These are phyloP conservation scores for Phytophthora sansomeana DNA, from an alignment of 352 stramenopile species.

Conservation along the genomic window DNA sequence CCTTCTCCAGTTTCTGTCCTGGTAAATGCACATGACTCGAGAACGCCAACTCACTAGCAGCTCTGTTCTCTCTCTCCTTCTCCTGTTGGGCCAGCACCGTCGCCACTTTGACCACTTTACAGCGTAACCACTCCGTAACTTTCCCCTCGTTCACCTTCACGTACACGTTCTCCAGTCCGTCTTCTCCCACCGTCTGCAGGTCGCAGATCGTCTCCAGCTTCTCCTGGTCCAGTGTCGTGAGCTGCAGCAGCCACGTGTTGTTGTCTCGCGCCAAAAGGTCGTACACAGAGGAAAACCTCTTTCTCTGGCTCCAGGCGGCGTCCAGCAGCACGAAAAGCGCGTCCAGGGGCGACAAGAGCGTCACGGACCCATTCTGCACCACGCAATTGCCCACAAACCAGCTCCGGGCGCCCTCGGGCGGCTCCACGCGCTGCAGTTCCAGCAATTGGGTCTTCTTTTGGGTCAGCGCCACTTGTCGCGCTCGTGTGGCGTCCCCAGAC, in stretches of 20 bases:
- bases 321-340: slow-evolving; percentile 77
- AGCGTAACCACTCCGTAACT: slow-evolving; percentile 52
- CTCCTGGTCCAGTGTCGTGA: slow-evolving; percentile 37
- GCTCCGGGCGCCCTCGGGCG: slow-evolving; percentile 56
- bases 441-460: slow-evolving; percentile 43
- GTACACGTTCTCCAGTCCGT: slow-evolving; percentile 58
- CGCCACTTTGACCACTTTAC: slow-evolving; percentile 63
- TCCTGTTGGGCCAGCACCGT: slow-evolving; percentile 49
- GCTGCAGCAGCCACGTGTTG: slow-evolving; percentile 69
- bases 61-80: slow-evolving; percentile 20
- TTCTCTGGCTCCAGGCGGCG: slow-evolving; percentile 54
- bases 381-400: slow-evolving; percentile 85
- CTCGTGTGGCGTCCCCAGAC: slow-evolving; percentile 25
- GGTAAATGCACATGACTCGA: slow-evolving; percentile 48
- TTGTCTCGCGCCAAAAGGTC: slow-evolving; percentile 55
- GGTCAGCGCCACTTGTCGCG: slow-evolving; percentile 69
- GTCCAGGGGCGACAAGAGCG: slow-evolving; percentile 74
- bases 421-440: slow-evolving; percentile 70
- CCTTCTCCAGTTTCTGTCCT: slow-evolving; percentile 14
- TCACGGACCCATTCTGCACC: slow-evolving; percentile 67
- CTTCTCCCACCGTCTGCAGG: slow-evolving; percentile 53
- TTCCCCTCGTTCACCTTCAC: slow-evolving; percentile 70
- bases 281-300: slow-evolving; percentile 62
- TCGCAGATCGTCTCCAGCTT: slow-evolving; percentile 63
- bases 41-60: slow-evolving; percentile 35